Evolutionary conservation across 176 grass and related monocot genomes (phyloP).

Genomic region (Carex parvula): DNA sequence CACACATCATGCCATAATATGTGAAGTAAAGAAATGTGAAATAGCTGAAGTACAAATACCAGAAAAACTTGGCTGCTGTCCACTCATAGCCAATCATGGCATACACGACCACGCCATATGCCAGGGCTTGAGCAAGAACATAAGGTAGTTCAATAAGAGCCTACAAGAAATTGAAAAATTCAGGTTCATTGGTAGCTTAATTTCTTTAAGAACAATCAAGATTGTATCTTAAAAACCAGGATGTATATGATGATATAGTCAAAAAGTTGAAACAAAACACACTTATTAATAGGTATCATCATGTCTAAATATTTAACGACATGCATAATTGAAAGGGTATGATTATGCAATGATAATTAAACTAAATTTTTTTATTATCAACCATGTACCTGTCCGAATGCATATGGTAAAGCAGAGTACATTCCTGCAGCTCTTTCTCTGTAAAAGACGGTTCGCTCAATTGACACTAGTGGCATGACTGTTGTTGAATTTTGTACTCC

Average conservation of each 20-base stretch:
- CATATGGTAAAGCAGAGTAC: conserved; percentile 93
- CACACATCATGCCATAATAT: conserved; percentile 91
- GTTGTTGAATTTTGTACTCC: conserved; percentile 60
- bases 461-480: conserved; percentile 70
- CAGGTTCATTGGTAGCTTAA: neutral
- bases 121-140: conserved; percentile 43
- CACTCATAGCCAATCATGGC: conserved; percentile 86
- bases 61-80: conserved; percentile 69
- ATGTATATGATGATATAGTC: neutral
- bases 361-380: neutral
- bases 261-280: neutral
- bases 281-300: neutral
- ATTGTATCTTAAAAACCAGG: neutral
- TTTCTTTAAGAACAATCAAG: neutral
- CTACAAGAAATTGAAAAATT: conserved; percentile 32
- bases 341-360: neutral
- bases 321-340: neutral
- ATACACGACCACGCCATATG: conserved; percentile 72
- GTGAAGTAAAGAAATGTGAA: conserved; percentile 97
- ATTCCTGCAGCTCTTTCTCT: conserved; percentile 89
- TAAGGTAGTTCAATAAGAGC: conserved; percentile 75
- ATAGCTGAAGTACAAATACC: conserved; percentile 89
- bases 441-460: conserved; percentile 87
- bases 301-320: neutral
- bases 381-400: conserved; percentile 76